Base-by-base conservation (phyloP, 176 grass and related monocot genomes). In the Rhynchospora breviuscula region DNA sequence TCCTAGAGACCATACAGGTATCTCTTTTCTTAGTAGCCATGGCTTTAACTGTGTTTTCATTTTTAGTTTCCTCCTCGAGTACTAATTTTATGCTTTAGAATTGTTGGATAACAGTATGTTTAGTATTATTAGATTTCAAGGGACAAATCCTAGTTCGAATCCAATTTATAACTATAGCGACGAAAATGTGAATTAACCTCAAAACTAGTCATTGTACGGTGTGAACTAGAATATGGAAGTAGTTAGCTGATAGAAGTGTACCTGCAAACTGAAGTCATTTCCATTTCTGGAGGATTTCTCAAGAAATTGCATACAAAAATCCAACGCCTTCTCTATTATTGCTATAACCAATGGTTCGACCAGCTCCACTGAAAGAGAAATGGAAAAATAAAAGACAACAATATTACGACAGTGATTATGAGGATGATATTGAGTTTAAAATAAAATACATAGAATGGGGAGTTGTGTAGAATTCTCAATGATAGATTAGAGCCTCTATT, bases 181-280 rank as follows among this genome's bases (percentile, higher is more conserved):
- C 31, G 35, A 51, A 81, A 79, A 88, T 31, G 22, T 21, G 67
- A 62, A 47, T 80, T 35, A 0, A 35, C 18, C 51, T 21, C 35
- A 29, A 68, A 72, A 62, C 57, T 53, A 83, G 3, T 43, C 13
- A 66, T 35, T 67, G 8, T 5, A n/a, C 6, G 22, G 15, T 21
- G 64, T 23, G 71, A 17, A 72, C 31, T 51, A 64, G 43, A 63
- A 49, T 61, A 26, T 66, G 19, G 29, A 22, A 80, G 54, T 15
- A 88, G 79, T 7, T 66, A 94, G 83, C 49, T 14, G 15, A 33
- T 62, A 52, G 44, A 80, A 58, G 69, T 84, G 59, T 89, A 98
- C 92, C 86, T 89, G 86, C 84, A 95, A 91, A 31, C 90, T 84
- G 60, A 93, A 89, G 85, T 95, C 95, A 85, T 95, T 89, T 67